Evolutionary conservation across 2,329 filamentous ascomycete species (phyloP).

Genomic region (Fusarium torreyae): DNA sequence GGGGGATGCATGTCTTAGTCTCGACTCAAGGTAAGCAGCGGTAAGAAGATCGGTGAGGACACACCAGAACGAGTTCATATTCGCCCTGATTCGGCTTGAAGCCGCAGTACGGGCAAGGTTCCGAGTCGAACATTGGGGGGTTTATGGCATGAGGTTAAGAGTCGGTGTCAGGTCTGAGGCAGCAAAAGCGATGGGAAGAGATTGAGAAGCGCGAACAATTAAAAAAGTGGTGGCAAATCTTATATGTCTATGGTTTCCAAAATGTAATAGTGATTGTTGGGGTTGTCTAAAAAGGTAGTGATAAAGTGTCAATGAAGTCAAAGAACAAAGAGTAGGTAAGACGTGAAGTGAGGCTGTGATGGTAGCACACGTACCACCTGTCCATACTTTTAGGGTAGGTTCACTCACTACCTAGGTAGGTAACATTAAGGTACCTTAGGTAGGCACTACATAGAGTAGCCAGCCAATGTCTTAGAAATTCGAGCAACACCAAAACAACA

Average conservation of each 20-base stretch:
- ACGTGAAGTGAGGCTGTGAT: conserved; percentile 41
- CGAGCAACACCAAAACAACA: background rate
- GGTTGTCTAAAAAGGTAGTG: conserved; percentile 5
- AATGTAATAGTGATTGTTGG: background rate
- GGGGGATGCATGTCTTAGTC: conserved; percentile 30
- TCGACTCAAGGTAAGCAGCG: conserved; percentile 8
- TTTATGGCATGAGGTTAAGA: conserved; percentile 8
- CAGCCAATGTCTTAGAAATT: background rate
- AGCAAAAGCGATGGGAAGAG: background rate
- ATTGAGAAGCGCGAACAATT: background rate
- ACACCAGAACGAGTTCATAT: conserved; percentile 56
- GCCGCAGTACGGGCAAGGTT: conserved; percentile 57
- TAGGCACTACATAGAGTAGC: background rate
- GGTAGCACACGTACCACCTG: conserved; percentile 36
- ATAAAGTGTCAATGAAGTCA: conserved; percentile 9
- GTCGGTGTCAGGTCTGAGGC: conserved; percentile 1
- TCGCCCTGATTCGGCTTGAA: conserved; percentile 51
- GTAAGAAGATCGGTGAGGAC: conserved; percentile 27
- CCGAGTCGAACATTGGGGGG: conserved; percentile 20
- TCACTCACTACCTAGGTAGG: too few relatives aligned
- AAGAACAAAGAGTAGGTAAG: conserved; percentile 37
- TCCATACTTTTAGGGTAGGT: background rate
- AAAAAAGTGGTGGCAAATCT: background rate
- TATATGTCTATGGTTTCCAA: conserved; percentile 9
- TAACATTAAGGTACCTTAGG: too few relatives aligned